Evolutionary conservation across 2,329 filamentous ascomycete species (phyloP), one percentile per base, ranked within the genome.

Genomic region (Dactylonectria macrodidyma): DNA sequence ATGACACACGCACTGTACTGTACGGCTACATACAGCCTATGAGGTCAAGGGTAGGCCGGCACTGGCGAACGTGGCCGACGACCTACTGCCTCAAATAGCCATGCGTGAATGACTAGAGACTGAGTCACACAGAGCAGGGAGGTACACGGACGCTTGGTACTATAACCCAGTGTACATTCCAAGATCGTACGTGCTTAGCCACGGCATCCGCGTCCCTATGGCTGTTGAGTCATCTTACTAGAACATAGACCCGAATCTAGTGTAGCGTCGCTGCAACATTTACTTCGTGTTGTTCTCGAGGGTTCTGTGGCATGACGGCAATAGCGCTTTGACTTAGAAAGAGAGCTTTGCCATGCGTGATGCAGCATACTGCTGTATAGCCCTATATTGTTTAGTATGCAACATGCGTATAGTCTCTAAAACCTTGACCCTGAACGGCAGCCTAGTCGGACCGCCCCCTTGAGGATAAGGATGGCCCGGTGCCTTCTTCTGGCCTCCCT

Each of bases 21-120:
- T 46, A 46, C 41, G 41, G n/a, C 41, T 46, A 46, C 41, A 46
- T 46, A 46, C 41, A 46, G 41, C 41, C 41, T 7, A 46, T 46
- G 41, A 46, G 41, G 41, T n/a, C n/a, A 46, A 46, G 41, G 41
- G 41, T 46, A n/a, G 41, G 41, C 41, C n/a, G 41, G 41, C n/a
- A 46, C 14, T 14, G 41, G 41, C 41, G 41, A 46, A 46, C 12
- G 41, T 46, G n/a, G 14, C 41, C 16, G 41, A 46, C 41, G 41
- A 46, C 41, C 41, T 46, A 46, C 41, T 46, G n/a, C 41, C 41
- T 46, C 41, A 46, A 46, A 46, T 46, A 19, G 41, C 41, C 41
- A 46, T 46, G 14, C 14, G n/a, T 46, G 16, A n/a, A 46, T 46
- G 41, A n/a, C 41, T 19, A n/a, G 41, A 46, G 41, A n/a, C 41